Conservation (phyloP, 2,329 filamentous ascomycete genomes). For the Aspergillus sp. region DNA sequence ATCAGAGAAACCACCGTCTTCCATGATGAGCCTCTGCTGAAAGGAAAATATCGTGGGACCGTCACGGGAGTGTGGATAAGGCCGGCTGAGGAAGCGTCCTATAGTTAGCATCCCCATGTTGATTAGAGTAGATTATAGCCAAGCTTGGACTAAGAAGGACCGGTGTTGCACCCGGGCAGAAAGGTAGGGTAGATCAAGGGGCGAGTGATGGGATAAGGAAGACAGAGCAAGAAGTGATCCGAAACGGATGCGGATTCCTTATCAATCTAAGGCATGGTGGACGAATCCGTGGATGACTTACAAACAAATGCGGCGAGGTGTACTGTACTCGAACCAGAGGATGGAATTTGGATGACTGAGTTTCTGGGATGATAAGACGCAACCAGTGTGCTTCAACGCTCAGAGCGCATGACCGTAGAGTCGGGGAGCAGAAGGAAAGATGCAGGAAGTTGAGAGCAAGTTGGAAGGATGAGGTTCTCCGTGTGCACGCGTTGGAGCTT, state of each 20-base stretch:
- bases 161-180: neutral
- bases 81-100: conserved; percentile 39
- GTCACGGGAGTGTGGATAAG: conserved; percentile 36
- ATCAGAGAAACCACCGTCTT: conserved; percentile 25
- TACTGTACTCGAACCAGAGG: conserved; percentile 8
- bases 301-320: conserved; percentile 3
- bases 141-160: neutral
- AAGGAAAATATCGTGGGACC: conserved; percentile 41
- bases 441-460: conserved; percentile 16
- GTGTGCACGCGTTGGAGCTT: conserved; percentile 21
- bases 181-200: neutral
- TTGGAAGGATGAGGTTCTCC: conserved; percentile 23
- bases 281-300: neutral
- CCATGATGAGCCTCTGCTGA: conserved; percentile 40
- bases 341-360: neutral
- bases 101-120: conserved; percentile 43
- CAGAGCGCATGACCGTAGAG: conserved; percentile 22
- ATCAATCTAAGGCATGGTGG: conserved; percentile 9
- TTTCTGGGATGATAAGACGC: conserved; percentile 9
- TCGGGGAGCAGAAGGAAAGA: conserved; percentile 10
- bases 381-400: conserved; percentile 23
- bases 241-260: conserved; percentile 10
- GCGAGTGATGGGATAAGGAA: neutral
- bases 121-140: neutral
- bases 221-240: neutral